These are phyloP conservation scores for Plasmodium coatneyi DNA, from an alignment of 169 alveolate genomes.

Conservation along the genomic window DNA sequence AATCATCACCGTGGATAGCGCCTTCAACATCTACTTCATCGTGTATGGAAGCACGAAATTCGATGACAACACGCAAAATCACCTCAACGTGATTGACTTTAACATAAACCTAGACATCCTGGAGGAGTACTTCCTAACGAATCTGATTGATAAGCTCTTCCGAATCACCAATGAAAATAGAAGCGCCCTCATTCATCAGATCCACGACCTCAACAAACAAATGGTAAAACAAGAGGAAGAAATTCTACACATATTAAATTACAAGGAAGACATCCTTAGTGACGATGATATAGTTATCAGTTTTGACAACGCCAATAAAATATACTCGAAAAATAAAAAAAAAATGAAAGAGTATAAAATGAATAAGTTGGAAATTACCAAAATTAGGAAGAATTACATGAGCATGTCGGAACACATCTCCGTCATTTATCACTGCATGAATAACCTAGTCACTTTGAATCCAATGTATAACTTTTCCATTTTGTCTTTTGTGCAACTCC, in stretches of 20 bases:
- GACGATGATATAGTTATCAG: constrained; percentile 56
- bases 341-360: constrained; percentile 75
- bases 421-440: constrained; percentile 42
- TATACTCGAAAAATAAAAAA: constrained; percentile 58
- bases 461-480: constrained; percentile 57
- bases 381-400: constrained; percentile 60
- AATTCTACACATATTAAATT: constrained; percentile 57
- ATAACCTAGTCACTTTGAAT: constrained; percentile 15
- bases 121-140: constrained; percentile 67
- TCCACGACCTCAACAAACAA: constrained; percentile 54
- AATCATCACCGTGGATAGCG: constrained; percentile 18
- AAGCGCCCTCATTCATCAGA: constrained; percentile 28
- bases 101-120: constrained; percentile 47
- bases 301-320: constrained; percentile 47
- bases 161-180: constrained; percentile 25
- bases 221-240: constrained; percentile 34
- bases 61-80: constrained; percentile 57
- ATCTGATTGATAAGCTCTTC: constrained; percentile 37
- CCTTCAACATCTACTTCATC: constrained; percentile 54
- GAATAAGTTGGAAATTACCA: constrained; percentile 58
- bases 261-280: constrained; percentile 62
- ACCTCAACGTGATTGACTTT: constrained; percentile 42
- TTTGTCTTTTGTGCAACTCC: constrained; percentile 30
- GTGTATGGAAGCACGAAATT: constrained; percentile 36
- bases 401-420: constrained; percentile 64